Base-by-base conservation (phyloP, 2,329 filamentous ascomycete species). In the Alternaria metachromatica region DNA sequence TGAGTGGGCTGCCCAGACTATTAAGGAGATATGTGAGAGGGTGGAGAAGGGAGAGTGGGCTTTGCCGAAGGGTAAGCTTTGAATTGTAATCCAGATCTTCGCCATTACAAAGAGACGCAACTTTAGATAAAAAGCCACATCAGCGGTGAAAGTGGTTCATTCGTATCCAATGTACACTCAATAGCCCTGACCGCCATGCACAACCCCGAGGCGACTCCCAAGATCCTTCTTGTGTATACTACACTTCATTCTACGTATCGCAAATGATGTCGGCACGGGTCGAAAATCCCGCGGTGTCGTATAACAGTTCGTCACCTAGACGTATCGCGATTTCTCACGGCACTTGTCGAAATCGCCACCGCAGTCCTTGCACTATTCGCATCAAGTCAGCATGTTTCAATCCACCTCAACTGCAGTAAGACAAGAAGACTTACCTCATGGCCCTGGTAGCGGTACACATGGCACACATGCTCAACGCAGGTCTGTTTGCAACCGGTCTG, bases 1-100 rank as follows among this genome's bases (percentile, higher is more conserved):
- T 74, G 87, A 90, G 76, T 92, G 87, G 87, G 85, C 86, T 5
- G 92, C 85, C 0, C 75, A 83, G 55, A 82, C 86, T 9, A 78
- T 96, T 72, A 86, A 87, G 75, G 81, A 83, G 33, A 69, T 92
- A 6, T 89, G 86, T 72, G 82, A 82, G 45, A 80, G 84, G 68
- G 85, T 86, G 30, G 81, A 80, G 46, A 80, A 78, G 50, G 83
- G 82, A 6, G 84, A 85, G 62, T 79, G 74, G 73, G 53, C 58
- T 15, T 58, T 21, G 9, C 33, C 26, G 18, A 62, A 58, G 51
- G 63, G 58, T 23, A 69, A 63, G 28, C 61, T 63, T 18, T 72
- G 43, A 63, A 13, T 3, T 8, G 25, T 18, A 7, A 23, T 21
- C 25, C 5, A 23, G 15, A 11, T 26, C 6, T 5, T 20, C 2